Conservation (phyloP, 2,329 filamentous ascomycete genomes). For the Colletotrichum karsti region DNA sequence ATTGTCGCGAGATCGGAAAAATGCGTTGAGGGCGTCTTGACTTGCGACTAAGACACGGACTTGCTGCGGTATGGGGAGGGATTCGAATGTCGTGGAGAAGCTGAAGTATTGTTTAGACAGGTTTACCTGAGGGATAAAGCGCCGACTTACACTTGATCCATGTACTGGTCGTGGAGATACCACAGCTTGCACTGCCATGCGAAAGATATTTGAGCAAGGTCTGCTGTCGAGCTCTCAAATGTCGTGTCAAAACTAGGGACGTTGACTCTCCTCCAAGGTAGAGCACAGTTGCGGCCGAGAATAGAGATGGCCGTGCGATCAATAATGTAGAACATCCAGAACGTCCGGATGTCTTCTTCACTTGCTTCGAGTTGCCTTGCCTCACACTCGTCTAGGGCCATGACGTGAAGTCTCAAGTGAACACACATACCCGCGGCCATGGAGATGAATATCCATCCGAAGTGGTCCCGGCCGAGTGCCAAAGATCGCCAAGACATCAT, state of each 20-base stretch:
- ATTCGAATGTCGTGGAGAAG: constrained; percentile 26
- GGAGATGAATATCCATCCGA: constrained; percentile 30
- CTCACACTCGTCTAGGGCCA: constrained; percentile 27
- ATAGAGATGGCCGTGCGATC: constrained; percentile 30
- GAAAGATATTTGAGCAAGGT: constrained; percentile 24
- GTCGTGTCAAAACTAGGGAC: constrained; percentile 27
- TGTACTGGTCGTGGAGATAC: constrained; percentile 30
- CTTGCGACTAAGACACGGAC: constrained; percentile 26
- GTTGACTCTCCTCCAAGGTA: constrained; percentile 29
- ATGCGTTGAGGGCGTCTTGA: constrained; percentile 27
- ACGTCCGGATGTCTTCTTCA: constrained; percentile 26
- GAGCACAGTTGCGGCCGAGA: constrained; percentile 27
- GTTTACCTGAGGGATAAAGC: too few relatives aligned
- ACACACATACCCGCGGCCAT: constrained; percentile 31
- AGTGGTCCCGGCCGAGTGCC: constrained; percentile 28
- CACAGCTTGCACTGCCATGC: constrained; percentile 31
- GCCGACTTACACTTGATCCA: constrained; percentile 29
- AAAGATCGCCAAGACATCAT: constrained; percentile 31
- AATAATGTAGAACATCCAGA: constrained; percentile 32
- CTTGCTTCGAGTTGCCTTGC: constrained; percentile 26
- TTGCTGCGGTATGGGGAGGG: constrained; percentile 28
- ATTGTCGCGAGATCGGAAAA: constrained; percentile 24
- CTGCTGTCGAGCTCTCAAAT: constrained; percentile 13
- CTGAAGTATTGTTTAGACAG: background rate
- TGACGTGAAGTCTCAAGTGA: constrained; percentile 27